Evolutionary conservation across 2,329 filamentous ascomycete species (phyloP).

Genomic region (Fusarium sp.): DNA sequence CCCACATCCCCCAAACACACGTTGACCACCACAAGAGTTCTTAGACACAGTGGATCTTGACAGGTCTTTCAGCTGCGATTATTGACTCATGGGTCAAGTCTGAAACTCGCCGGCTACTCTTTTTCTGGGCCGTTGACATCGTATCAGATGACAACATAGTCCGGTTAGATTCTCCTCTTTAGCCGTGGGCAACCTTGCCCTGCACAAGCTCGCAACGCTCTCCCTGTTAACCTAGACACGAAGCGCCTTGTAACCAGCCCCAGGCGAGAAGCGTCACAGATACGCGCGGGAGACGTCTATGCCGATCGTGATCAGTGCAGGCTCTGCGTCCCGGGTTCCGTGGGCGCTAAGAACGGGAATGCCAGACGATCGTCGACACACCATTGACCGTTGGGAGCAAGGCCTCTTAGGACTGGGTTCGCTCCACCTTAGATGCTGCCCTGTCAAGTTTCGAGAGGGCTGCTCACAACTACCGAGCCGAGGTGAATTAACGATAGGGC

Average conservation of each 20-base stretch:
- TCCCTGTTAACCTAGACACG: background rate
- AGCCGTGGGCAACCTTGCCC: background rate
- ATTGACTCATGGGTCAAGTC: background rate
- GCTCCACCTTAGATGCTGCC: constrained; percentile 29
- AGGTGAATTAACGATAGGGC: background rate
- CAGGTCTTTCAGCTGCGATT: background rate
- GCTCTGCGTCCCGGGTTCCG: background rate
- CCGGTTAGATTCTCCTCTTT: background rate
- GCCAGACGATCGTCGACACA: constrained; percentile 25
- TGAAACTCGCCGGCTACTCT: background rate
- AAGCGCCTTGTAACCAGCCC: background rate
- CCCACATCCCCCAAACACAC: background rate
- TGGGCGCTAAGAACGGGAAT: constrained; percentile 11
- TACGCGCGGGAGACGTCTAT: background rate
- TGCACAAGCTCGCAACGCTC: background rate
- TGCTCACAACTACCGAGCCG: constrained; percentile 6
- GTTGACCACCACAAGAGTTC: background rate
- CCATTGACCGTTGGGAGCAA: constrained; percentile 30
- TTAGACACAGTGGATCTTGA: background rate
- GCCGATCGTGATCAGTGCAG: constrained; percentile 8
- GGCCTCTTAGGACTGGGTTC: constrained; percentile 17
- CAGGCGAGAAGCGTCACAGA: constrained; percentile 7
- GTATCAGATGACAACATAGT: background rate
- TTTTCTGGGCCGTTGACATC: background rate
- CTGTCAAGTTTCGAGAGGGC: constrained; percentile 20